phyloP scores from a whole-genome alignment of 1,139 yeast genomes.

The Wickerhamomyces sp. region DNA sequence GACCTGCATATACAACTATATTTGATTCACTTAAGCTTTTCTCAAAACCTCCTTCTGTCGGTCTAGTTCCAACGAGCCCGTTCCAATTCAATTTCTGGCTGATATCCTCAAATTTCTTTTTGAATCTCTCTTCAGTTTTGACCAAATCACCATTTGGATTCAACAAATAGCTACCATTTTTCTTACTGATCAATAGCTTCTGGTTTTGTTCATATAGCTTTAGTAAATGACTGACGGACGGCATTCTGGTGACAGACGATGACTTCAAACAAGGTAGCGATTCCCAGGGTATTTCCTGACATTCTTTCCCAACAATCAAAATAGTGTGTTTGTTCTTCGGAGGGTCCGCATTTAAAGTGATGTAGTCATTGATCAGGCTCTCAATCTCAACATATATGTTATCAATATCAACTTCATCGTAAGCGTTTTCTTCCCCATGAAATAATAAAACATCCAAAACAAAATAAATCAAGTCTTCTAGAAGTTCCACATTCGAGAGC shows the following conservation, averaged over 20 bases:
- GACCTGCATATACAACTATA: constrained; percentile 82
- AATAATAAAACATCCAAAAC: constrained; percentile 55
- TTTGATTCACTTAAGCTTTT: constrained; percentile 37
- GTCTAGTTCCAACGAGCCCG: constrained; percentile 51
- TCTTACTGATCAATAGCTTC: constrained; percentile 20
- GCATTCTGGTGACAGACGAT: constrained; percentile 68
- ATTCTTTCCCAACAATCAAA: constrained; percentile 59
- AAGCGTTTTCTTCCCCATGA: constrained; percentile 62
- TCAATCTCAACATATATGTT: constrained; percentile 47
- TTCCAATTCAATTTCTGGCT: constrained; percentile 38
- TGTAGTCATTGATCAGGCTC: constrained; percentile 35
- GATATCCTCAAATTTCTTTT: constrained; percentile 35
- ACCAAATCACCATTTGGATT: constrained; percentile 80
- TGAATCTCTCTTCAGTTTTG: constrained; percentile 63
- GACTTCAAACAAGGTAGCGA: constrained; percentile 52
- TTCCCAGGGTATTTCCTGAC: constrained; percentile 86
- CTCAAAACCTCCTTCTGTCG: constrained; percentile 49
- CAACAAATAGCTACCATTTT: constrained; percentile 51
- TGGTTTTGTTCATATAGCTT: constrained; percentile 33
- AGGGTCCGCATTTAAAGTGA: constrained; percentile 17
- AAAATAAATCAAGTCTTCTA: constrained; percentile 64
- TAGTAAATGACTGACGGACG: constrained; percentile 52
- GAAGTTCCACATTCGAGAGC: constrained; percentile 32
- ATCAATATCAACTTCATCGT: constrained; percentile 60
- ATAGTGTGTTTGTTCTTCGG: constrained; percentile 47